These are phyloP conservation scores for Gnaphalium uliginosum DNA, from an alignment of 129 eudicot species.

Conservation along the genomic window DNA sequence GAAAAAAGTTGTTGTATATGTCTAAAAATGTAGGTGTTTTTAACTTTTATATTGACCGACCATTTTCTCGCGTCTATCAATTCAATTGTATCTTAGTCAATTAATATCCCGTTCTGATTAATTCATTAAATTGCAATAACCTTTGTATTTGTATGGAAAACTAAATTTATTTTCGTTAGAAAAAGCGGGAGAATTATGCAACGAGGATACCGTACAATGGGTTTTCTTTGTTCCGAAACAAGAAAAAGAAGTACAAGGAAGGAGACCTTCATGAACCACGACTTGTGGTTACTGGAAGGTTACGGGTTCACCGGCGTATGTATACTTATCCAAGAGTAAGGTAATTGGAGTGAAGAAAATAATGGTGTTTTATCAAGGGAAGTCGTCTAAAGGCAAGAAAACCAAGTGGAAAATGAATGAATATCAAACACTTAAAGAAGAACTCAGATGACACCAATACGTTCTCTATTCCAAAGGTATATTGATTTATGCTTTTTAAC, in stretches of 20 bases:
- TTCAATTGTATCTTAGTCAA: no score
- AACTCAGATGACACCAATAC: conserved; percentile 13
- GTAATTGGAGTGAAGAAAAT: conserved; percentile 75
- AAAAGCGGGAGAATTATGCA: conserved; percentile 55
- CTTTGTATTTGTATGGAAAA: no score
- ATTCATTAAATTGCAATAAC: no score
- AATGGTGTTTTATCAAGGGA: conserved; percentile 81
- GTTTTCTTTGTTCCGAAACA: conserved; percentile 71
- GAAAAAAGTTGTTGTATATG: no score
- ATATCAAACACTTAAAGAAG: conserved; percentile 55
- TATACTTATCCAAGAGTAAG: conserved; percentile 52
- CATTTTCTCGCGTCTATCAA: no score
- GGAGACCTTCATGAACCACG: conserved; percentile 71
- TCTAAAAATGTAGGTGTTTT: no score
- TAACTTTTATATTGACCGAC: no score
- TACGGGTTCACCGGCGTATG: conserved; percentile 69
- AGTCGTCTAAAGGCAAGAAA: conserved; percentile 58
- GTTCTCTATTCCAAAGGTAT: conserved; percentile 52
- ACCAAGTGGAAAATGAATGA: conserved; percentile 91
- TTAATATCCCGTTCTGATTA: no score
- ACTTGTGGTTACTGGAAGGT: conserved; percentile 87
- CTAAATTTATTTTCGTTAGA: no score
- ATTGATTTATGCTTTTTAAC: neutral
- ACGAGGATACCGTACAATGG: conserved; percentile 73
- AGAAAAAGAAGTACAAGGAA: conserved; percentile 76